Base-by-base conservation (phyloP, 2,329 filamentous ascomycete genomes). In the Epichloe hybrida region DNA sequence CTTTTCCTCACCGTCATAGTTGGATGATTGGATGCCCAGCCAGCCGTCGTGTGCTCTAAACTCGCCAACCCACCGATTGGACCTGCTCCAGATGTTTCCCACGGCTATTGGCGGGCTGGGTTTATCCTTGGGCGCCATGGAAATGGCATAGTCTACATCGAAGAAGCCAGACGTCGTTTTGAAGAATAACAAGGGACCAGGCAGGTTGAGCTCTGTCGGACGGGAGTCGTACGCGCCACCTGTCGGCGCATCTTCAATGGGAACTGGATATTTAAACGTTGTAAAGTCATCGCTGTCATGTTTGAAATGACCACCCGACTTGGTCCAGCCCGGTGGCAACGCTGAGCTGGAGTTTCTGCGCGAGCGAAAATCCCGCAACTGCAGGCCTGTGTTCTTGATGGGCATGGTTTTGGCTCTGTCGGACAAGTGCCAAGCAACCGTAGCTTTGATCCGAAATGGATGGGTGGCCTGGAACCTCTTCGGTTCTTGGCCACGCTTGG, bases 11-110 rank as follows among this genome's bases (percentile, higher is more conserved):
- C 69, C 69, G 6, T 69, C 68, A 50, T 72, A 69, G 57, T 72
- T 73, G 53, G 68, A 70, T n/a, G 68, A 66, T 56, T 72, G 69
- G 5, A 72, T 57, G 8, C 70, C 70, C 38, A 73, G 57, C 70
- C 70, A 73, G 36, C 64, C 64, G 48, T 72, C 70, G 54, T 73
- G 70, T n/a, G 69, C 64, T 39, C 69, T 64, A 37, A 72, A 65
- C 45, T 67, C 64, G 31, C 70, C 70, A n/a, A 69, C 61, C 69
- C 69, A 72, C 35, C 60, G 59, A 41, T 64, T 62, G 3, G 57
- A 56, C 40, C 58, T 64, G 48, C 61, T 59, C 63, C 65, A 68
- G 55, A 73, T 69, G 49, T 68, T 70, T 27, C 70, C 70, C 17
- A 72, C 62, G 4, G 69, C 70, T n/a, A 72, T 61, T 3, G 68